phyloP scores from a whole-genome alignment of 2,329 filamentous ascomycete genomes.

The Fragosphaeria purpurea region DNA sequence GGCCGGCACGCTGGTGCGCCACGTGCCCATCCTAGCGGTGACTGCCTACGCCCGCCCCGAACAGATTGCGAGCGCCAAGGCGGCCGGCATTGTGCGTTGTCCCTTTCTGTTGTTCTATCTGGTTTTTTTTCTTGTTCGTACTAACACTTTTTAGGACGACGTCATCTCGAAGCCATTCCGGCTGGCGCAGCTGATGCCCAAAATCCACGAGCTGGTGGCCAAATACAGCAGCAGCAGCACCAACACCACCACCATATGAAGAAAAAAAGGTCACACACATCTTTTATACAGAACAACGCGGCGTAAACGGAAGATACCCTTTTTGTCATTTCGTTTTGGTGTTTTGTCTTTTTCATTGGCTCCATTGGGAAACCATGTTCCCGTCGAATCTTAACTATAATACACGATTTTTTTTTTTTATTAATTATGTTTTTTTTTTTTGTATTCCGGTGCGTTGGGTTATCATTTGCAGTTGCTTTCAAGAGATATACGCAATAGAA shows the following conservation, averaged over 20 bases:
- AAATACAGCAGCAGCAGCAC: conserved; percentile 22
- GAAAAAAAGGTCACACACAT: too few species aligned
- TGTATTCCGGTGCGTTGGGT: too few species aligned
- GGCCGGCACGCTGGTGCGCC: conserved; percentile 48
- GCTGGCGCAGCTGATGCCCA: conserved; percentile 59
- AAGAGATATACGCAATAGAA: too few species aligned
- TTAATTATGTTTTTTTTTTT: not conserved
- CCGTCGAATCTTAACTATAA: not conserved
- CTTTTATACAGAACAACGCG: too few species aligned
- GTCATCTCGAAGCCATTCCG: conserved; percentile 73
- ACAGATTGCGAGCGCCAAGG: conserved; percentile 61
- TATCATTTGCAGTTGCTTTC: not conserved
- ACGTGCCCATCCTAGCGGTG: conserved; percentile 74
- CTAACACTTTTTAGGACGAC: conserved; percentile 43
- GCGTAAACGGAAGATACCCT: too few species aligned
- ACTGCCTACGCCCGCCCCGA: conserved; percentile 69
- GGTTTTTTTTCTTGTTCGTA: not conserved
- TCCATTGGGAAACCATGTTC: too few species aligned
- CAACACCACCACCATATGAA: too few species aligned
- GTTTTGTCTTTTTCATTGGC: too few species aligned
- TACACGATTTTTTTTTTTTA: not conserved
- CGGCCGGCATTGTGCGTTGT: conserved; percentile 58
- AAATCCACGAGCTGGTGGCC: conserved; percentile 48
- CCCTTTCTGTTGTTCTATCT: not conserved
- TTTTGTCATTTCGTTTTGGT: too few species aligned